Conservation (phyloP, 768 basidiomycete genomes). For the Boletus rex-veris region DNA sequence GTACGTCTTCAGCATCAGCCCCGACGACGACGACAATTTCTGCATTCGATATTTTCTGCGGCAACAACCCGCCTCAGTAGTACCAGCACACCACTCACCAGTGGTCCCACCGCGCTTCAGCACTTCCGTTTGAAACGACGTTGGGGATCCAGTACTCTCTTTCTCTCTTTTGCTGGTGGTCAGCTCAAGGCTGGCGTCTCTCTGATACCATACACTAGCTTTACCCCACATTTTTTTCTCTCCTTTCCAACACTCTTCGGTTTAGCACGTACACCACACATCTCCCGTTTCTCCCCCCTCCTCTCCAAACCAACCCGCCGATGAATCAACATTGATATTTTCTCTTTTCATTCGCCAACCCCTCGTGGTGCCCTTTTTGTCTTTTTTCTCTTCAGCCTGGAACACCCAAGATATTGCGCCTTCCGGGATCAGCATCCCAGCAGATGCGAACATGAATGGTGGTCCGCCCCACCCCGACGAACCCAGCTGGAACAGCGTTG, state of each 20-base stretch:
- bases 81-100: conserved; percentile 27
- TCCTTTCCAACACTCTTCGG: conserved; percentile 12
- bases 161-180: conserved; percentile 22
- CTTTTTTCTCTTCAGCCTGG: conserved; percentile 58
- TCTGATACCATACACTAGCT: conserved; percentile 10
- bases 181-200: conserved; percentile 36
- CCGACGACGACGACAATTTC: conserved; percentile 57
- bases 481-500: conserved; percentile 47
- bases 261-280: conserved; percentile 6
- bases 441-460: conserved; percentile 45
- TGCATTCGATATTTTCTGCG: conserved; percentile 42
- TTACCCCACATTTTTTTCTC: conserved; percentile 10
- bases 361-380: conserved; percentile 5
- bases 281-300: conserved; percentile 11
- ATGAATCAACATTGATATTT: conserved; percentile 43
- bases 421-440: conserved; percentile 70
- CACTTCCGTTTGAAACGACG: conserved; percentile 28
- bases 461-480: conserved; percentile 50
- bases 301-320: conserved; percentile 24
- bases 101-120: conserved; percentile 31
- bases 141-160: conserved; percentile 22
- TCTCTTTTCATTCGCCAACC: conserved; percentile 32
- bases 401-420: conserved; percentile 81
- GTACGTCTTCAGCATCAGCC: conserved; percentile 81
- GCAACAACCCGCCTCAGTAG: conserved; percentile 32